Evolutionary conservation across 768 basidiomycete genomes (phyloP).

Genomic region (Holtermanniella nyarrowii): DNA sequence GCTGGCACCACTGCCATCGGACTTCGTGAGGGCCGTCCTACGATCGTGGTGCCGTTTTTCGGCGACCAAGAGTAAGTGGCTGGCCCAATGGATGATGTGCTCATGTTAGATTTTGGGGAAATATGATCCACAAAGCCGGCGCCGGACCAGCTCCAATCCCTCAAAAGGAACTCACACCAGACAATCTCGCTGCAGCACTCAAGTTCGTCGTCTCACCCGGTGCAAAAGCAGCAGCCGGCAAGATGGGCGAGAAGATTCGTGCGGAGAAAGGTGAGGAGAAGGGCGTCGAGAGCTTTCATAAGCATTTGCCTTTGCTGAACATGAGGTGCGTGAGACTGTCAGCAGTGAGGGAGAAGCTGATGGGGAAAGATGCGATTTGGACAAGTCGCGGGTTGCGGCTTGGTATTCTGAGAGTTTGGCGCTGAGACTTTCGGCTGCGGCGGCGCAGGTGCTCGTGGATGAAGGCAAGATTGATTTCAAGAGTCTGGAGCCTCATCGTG

Average conservation of each 20-base stretch:
- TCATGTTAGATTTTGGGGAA: conserved; percentile 43
- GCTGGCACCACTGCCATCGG: conserved; percentile 61
- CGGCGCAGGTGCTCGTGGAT: conserved; percentile 48
- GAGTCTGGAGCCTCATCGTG: conserved; percentile 49
- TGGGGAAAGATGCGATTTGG: conserved; percentile 48
- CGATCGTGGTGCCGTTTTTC: conserved; percentile 57
- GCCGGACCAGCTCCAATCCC: conserved; percentile 56
- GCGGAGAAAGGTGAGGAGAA: conserved; percentile 41
- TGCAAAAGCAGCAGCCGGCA: conserved; percentile 48
- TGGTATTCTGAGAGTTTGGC: conserved; percentile 51
- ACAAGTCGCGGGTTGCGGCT: conserved; percentile 47
- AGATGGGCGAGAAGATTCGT: conserved; percentile 49
- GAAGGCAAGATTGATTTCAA: conserved; percentile 45
- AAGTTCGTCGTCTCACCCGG: conserved; percentile 45
- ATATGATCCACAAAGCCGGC: conserved; percentile 54
- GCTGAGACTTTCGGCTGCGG: conserved; percentile 50
- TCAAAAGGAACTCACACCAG: conserved; percentile 47
- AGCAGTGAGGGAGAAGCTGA: conserved; percentile 1
- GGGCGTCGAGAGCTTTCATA: conserved; percentile 51
- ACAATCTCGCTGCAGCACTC: conserved; percentile 51
- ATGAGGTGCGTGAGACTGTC: conserved; percentile 44
- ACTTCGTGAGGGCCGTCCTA: conserved; percentile 52
- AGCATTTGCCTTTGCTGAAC: conserved; percentile 52
- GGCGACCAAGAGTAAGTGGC: conserved; percentile 48
- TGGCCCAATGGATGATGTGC: background rate